A percentile compares a stretch with the other conserved stretches of the same genome.
phyloP scores from a whole-genome alignment of 225 moss, liverwort and hornwort genomes.

The Asterella californica region DNA sequence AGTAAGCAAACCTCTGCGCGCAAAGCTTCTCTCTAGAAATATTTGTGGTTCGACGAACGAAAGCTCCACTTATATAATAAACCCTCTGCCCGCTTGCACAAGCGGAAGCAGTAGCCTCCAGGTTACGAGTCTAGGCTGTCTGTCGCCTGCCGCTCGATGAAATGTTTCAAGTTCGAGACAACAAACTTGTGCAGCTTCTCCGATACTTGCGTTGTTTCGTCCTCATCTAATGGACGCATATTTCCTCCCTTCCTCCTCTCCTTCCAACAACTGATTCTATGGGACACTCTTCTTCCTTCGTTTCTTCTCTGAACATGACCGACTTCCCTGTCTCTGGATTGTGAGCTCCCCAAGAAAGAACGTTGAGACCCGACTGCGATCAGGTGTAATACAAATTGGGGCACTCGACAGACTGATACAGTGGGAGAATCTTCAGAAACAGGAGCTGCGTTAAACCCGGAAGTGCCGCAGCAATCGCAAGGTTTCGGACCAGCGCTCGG shows the following conservation, averaged over 20 bases:
- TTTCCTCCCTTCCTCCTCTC: not conserved
- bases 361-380: too few species aligned
- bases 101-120: slow-evolving; percentile 67
- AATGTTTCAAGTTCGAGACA: slow-evolving; percentile 60
- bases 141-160: slow-evolving; percentile 58
- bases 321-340: not conserved
- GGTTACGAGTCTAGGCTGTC: slow-evolving; percentile 53
- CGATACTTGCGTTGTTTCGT: slow-evolving; percentile 65
- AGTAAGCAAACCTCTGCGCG: too few species aligned
- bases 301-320: not conserved
- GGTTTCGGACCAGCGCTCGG: too few species aligned
- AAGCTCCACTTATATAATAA: slow-evolving; percentile 60
- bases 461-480: too few species aligned
- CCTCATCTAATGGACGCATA: slow-evolving; percentile 77
- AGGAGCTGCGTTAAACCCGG: too few species aligned
- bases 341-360: too few species aligned
- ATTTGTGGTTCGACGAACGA: slow-evolving; percentile 66
- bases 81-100: slow-evolving; percentile 76
- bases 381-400: too few species aligned
- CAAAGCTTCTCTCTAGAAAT: slow-evolving; percentile 67
- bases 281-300: not conserved
- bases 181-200: slow-evolving; percentile 83
- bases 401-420: too few species aligned
- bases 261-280: not conserved
- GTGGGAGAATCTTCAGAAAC: too few species aligned